Evolutionary conservation across 2,329 filamentous ascomycete species (phyloP), one percentile per base, ranked within the genome.

Genomic region (Dothistroma septosporum): DNA sequence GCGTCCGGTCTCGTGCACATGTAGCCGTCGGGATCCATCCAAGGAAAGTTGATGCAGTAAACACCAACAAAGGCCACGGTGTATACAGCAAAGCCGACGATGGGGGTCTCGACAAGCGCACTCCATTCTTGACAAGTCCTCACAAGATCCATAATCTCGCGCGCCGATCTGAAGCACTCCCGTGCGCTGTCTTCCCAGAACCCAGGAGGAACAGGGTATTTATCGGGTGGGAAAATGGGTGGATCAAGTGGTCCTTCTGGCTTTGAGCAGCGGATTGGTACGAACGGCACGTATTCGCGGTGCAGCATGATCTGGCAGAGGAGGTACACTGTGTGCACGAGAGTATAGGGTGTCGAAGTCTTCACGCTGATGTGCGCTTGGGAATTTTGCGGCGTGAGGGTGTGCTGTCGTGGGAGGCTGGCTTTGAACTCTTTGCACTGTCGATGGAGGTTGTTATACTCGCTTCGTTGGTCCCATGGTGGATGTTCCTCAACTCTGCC

Each of bases 281-380:
- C 80, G 68, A 87, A 88, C 0, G 87, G 86, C 28, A 89, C 80
- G 63, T 87, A 89, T 70, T 89, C 86, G 63, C 87, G 80, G 68
- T 89, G 85, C 31, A 90, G 78, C 76, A 88, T 85, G 63, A 91
- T 86, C 59, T 83, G 80, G 70, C 85, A 89, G 1, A 90, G 77
- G 1, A 83, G 82, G 61, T 85, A 82, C 0, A 89, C 80, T 66
- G 86, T 85, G 68, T 91, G 88, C 58, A 91, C 76, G 3, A 88
- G 80, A 10, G 86, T 83, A 68, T 87, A 91, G 8, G 83, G 81
- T 50, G 85, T 86, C 1, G 84, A 84, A 1, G 83, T 84, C 47
- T 84, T 81, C 58, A 84, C 81, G 62, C 83, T 85, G 66, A 88
- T 85, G 68, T 90, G 87, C 24, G 83, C 85, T 66, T 84, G 83